Percentiles rank a stretch among this genome's conserved stretches.
phyloP scores from a whole-genome alignment of 805 yeast genomes.

The Candida krabiensis region DNA sequence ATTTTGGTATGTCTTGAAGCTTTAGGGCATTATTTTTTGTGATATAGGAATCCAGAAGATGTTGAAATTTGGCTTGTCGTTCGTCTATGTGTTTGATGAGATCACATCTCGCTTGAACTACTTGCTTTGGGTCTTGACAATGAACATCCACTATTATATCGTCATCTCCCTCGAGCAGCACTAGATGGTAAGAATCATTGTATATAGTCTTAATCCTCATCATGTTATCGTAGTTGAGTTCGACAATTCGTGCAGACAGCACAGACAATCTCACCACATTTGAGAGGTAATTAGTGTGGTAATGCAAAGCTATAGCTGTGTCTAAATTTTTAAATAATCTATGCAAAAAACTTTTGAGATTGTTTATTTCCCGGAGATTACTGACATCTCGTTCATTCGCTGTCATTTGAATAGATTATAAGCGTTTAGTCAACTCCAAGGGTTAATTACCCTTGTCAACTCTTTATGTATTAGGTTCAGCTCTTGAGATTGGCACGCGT shows the following conservation, averaged over 20 bases:
- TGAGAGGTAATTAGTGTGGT: slow-evolving; percentile 23
- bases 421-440: no score
- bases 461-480: no score
- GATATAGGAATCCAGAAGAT: slow-evolving; percentile 6
- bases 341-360: slow-evolving; percentile 3
- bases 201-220: slow-evolving; percentile 17
- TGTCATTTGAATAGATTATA: no score
- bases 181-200: slow-evolving; percentile 16
- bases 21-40: background rate
- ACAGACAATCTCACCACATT: slow-evolving; percentile 16
- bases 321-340: slow-evolving; percentile 18
- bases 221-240: slow-evolving; percentile 10
- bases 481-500: no score
- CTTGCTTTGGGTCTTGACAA: slow-evolving; percentile 2
- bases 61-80: slow-evolving; percentile 10
- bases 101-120: slow-evolving; percentile 7
- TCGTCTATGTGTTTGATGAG: slow-evolving; percentile 13
- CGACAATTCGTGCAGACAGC: slow-evolving; percentile 15
- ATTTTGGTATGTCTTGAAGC: slow-evolving; percentile 10
- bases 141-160: slow-evolving; percentile 20
- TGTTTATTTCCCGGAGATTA: no score
- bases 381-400: no score
- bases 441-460: no score
- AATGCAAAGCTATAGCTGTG: slow-evolving; percentile 22
- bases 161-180: slow-evolving; percentile 9